Conservation (phyloP, 306 rosid genomes). For the Vigna reflexopilosa region DNA sequence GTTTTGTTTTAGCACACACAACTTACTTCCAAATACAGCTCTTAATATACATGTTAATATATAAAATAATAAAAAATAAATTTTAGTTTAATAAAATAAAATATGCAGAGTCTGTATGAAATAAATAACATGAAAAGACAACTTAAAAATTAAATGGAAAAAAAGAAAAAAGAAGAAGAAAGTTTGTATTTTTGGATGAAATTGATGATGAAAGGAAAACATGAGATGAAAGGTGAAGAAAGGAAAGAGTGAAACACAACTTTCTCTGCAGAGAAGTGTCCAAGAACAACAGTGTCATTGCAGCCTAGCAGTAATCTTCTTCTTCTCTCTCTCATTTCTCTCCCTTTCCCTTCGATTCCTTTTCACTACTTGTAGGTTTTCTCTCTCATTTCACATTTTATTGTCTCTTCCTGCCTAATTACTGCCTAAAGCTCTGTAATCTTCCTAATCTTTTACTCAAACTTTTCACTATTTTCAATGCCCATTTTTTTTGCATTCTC, state of each 20-base stretch:
- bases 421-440: conserved; percentile 28
- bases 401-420: neutral
- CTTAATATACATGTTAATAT: no score
- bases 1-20: no score
- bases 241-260: conserved; percentile 34
- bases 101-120: no score
- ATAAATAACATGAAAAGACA: no score
- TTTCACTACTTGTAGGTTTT: conserved; percentile 43
- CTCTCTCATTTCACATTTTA: conserved; percentile 35
- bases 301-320: neutral
- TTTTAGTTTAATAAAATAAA: no score
- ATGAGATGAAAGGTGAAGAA: conserved; percentile 18
- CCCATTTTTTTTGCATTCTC: neutral
- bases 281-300: conserved; percentile 50
- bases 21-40: no score
- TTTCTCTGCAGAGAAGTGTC: conserved; percentile 24
- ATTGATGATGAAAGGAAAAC: conserved; percentile 3
- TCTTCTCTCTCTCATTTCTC: neutral
- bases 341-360: conserved; percentile 30
- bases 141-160: neutral
- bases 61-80: no score
- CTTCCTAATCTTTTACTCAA: conserved; percentile 34
- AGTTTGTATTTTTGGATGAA: neutral
- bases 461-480: conserved; percentile 12
- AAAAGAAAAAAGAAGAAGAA: neutral